phyloP scores from a whole-genome alignment of 2,329 filamentous ascomycete species.

The Tetracladium maxilliforme region DNA sequence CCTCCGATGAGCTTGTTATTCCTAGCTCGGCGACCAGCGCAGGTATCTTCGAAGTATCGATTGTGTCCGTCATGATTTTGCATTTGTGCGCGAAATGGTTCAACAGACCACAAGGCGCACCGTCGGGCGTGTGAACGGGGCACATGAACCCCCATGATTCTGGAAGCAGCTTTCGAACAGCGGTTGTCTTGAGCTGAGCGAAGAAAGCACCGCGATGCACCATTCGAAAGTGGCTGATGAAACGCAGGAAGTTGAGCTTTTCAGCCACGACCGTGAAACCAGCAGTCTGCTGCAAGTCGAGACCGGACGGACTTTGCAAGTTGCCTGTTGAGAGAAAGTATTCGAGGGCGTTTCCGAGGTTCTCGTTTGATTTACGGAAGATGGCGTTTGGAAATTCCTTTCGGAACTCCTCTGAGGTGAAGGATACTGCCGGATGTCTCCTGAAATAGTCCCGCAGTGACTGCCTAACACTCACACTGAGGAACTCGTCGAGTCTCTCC shows the following conservation, averaged over 20 bases:
- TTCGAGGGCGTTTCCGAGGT: constrained; percentile 72
- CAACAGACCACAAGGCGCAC: constrained; percentile 81
- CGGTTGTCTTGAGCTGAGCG: constrained; percentile 91
- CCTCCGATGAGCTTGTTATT: constrained; percentile 59
- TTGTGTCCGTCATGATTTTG: constrained; percentile 61
- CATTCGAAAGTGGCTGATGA: constrained; percentile 98
- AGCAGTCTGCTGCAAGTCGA: constrained; percentile 88
- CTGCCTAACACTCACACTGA: constrained; percentile 37
- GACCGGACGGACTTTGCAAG: constrained; percentile 73
- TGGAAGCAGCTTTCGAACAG: constrained; percentile 84
- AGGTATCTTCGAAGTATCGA: constrained; percentile 64
- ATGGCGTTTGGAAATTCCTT: constrained; percentile 69
- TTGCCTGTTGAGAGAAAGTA: constrained; percentile 97
- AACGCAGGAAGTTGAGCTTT: constrained; percentile 97
- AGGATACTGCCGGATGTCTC: constrained; percentile 47
- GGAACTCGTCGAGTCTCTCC: constrained; percentile 82
- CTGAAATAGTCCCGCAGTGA: constrained; percentile 42
- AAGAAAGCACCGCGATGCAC: constrained; percentile 99
- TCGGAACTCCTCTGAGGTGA: constrained; percentile 62
- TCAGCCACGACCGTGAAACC: constrained; percentile 95
- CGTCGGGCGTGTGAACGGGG: constrained; percentile 94
- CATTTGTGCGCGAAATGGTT: constrained; percentile 96
- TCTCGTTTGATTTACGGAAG: constrained; percentile 72
- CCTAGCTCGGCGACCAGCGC: constrained; percentile 66
- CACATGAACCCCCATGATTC: constrained; percentile 98